Evolutionary conservation across 129 eudicot genomes (phyloP).

Genomic region (Deinandra increscens): DNA sequence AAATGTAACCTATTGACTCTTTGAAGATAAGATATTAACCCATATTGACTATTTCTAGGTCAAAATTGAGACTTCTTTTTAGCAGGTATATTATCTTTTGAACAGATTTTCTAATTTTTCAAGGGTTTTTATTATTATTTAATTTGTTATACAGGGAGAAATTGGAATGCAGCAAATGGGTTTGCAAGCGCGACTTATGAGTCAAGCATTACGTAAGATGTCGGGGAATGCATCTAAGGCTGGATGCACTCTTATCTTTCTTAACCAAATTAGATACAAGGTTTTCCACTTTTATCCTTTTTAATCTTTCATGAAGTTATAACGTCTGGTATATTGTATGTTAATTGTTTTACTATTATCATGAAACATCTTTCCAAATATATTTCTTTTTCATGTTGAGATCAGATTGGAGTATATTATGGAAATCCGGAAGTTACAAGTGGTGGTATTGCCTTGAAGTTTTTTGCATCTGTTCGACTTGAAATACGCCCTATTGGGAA

Average conservation of each 20-base stretch:
- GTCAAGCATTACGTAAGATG: constrained; percentile 98
- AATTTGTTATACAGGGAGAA: constrained; percentile 62
- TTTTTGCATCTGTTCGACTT: constrained; percentile 98
- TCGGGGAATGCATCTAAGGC: constrained; percentile 99
- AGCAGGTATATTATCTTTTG: not conserved
- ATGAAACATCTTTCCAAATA: constrained; percentile 11
- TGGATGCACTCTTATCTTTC: constrained; percentile 93
- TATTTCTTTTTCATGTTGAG: constrained; percentile 14
- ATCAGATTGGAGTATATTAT: constrained; percentile 94
- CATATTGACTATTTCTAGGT: not conserved
- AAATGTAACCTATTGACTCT: not conserved
- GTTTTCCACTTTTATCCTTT: constrained; percentile 33
- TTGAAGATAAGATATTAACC: not conserved
- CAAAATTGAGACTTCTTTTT: constrained; percentile 1
- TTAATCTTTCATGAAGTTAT: not conserved
- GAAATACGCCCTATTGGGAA: constrained; percentile 99
- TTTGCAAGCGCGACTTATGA: constrained; percentile 98
- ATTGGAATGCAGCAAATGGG: constrained; percentile 99
- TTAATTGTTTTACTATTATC: not conserved
- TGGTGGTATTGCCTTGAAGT: constrained; percentile 98
- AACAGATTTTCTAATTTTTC: not conserved
- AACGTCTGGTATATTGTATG: not conserved
- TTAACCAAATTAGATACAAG: constrained; percentile 97
- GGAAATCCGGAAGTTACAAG: constrained; percentile 99
- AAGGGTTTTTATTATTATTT: not conserved